These are phyloP conservation scores for Globisporangium heterothallicum DNA, from an alignment of 352 stramenopile species.

Conservation along the genomic window DNA sequence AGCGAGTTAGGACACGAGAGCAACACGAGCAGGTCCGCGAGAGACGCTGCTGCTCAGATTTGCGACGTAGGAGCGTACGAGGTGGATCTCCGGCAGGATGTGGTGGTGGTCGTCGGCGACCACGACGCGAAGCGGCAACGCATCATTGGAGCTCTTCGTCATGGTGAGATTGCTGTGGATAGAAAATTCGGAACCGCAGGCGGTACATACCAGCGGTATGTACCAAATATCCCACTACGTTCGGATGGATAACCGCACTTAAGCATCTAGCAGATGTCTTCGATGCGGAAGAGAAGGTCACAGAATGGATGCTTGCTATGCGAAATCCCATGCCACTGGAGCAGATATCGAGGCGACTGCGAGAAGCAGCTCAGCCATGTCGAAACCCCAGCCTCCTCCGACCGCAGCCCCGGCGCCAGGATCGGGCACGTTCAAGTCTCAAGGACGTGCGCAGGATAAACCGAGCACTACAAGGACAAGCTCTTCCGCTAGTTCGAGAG, in stretches of 20 bases:
- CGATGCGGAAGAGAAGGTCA: not conserved
- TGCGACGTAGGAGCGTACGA: conserved; percentile 20
- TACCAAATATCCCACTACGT: too few species aligned
- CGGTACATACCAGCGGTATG: too few species aligned
- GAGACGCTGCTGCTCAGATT: too few species aligned
- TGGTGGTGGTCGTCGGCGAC: conserved; percentile 81
- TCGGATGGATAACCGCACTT: too few species aligned
- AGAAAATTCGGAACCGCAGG: too few species aligned
- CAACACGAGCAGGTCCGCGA: not conserved
- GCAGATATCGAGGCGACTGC: not conserved
- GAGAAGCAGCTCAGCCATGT: not conserved
- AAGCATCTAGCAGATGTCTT: not conserved
- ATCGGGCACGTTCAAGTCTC: not conserved
- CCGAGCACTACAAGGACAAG: not conserved
- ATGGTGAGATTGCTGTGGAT: too few species aligned
- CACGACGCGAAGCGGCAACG: conserved; percentile 28
- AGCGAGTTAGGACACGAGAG: not conserved
- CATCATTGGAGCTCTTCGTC: not conserved
- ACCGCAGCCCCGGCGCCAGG: not conserved
- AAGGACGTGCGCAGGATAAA: not conserved
- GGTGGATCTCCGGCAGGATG: conserved; percentile 64
- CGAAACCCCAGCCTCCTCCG: not conserved
- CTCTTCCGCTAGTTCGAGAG: not conserved
- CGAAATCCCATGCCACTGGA: not conserved
- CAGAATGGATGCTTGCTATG: not conserved